Evolutionary conservation across 2,329 filamentous ascomycete species (phyloP), one percentile per base, ranked within the genome.

Genomic region (Cryoendolithus antarcticus): DNA sequence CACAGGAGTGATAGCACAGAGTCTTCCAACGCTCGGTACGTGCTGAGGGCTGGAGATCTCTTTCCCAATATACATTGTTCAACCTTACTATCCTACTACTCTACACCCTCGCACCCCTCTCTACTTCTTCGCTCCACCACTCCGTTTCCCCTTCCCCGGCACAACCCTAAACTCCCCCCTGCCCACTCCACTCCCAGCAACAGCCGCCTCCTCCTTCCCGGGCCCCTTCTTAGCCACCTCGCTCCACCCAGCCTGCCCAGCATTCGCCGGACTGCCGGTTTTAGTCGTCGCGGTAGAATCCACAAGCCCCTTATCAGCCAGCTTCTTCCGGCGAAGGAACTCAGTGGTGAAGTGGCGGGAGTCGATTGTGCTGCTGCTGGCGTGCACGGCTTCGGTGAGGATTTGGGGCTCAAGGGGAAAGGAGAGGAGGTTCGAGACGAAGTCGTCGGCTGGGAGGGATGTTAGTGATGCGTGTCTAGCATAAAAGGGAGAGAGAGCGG

Each of bases 181-280:
- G 3, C 24, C 24, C 24, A 27, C 24, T 27, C 24, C 24, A 15
- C 70, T 74, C 32, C 62, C 58, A 9, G 32, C 32, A 19, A 10
- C 13, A 10, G 32, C 35, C 60, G 57, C 35, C 36, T 56, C 62
- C 44, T 59, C 45, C 56, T 56, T 52, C 50, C 49, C 43, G 36
- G 64, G 67, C 15, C 82, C 82, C 71, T 95, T 95, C 78, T 96
- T 96, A 1, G 91, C 91, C 38, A 98, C 91, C 64, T 96, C 91
- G 51, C 74, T 94, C 91, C 91, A 98, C 12, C 89, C 89, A 48
- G 63, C 60, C 34, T 53, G 53, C 9, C 54, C 52, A 47, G 60
- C 66, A 44, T 53, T 60, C 56, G 45, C 64, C 3, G 75, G 72
- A 39, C 65, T 72, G 29, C 66, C 64, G 36, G 64, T 70, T 35